phyloP scores from a whole-genome alignment of 495 filamentous ascomycete species.

The Trichoderma orchidacearum region DNA sequence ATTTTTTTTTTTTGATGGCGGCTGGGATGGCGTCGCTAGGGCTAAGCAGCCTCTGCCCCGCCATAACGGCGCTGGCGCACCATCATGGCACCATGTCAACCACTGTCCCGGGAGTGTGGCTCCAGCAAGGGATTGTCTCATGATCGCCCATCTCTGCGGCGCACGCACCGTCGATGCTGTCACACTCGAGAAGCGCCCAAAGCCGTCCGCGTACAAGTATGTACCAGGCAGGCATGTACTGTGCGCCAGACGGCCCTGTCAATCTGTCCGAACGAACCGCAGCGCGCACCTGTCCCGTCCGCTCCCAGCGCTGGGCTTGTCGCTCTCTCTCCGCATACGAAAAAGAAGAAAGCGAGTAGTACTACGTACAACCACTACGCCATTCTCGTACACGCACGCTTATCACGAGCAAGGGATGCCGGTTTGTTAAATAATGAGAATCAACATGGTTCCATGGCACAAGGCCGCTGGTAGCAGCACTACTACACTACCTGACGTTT shows the following conservation, averaged over 20 bases:
- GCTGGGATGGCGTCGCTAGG: not conserved
- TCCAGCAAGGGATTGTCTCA: slow-evolving; percentile 1
- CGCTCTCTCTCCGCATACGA: not conserved
- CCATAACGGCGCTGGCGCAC: slow-evolving; percentile 1
- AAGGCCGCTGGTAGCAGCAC: no score
- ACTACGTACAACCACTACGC: no score
- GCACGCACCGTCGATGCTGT: not conserved
- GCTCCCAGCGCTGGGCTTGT: not conserved
- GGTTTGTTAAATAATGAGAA: no score
- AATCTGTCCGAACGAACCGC: slow-evolving; percentile 1
- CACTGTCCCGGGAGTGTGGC: not conserved
- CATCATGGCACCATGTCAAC: not conserved
- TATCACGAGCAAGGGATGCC: not conserved
- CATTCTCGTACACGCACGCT: not conserved
- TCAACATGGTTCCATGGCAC: not conserved
- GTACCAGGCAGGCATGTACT: not conserved
- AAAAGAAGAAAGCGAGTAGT: not conserved
- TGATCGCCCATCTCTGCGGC: not conserved
- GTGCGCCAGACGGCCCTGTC: not conserved
- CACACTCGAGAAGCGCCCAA: not conserved
- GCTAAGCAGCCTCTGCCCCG: slow-evolving; percentile 1
- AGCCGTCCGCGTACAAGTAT: not conserved
- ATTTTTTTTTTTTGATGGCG: no score
- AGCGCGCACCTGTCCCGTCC: not conserved
- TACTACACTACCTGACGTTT: not conserved